Base-by-base conservation (phyloP, 108 stramenopile species). In the Conticribra weissflogii region DNA sequence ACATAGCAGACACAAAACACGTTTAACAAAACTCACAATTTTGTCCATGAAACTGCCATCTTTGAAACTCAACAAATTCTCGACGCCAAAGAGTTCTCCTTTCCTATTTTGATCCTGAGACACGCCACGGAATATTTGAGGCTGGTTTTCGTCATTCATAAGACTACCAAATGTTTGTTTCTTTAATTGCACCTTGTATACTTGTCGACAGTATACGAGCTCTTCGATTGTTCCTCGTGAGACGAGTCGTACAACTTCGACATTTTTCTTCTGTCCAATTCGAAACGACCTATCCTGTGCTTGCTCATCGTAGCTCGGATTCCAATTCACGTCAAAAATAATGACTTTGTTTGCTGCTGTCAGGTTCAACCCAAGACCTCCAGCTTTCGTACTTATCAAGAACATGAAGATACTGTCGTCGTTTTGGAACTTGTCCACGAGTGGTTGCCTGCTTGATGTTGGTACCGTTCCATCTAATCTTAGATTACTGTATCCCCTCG, bases 121-220 rank as follows among this genome's bases (percentile, higher is more conserved):
- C 44, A 91, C 82, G 0, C 85, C 87, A 55, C 82, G 81, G 66
- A 88, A 91, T 19, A 91, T 60, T 59, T 86, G 64, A 2, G 85
- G 82, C 41, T 84, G 76, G 47, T 71, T 70, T 50, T 68, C 71
- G 1, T 78, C 72, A 50, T 74, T 59, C 0, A 50, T 49, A 50
- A 74, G 72, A 23, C 74, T 44, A 17, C 72, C 86, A 34, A 96
- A 64, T 3, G 93, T 91, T 65, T 90, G 86, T 54, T 89, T 75
- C 47, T 86, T 92, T 22, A 98, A 85, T 53, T 96, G 96, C 25
- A 87, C 81, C 78, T 98, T 98, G 83, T 98, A 97, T 17, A 98
- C 68, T 63, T 98, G 98, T 0, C 98, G 70, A 33, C 93, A 86
- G 68, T 98, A 98, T 55, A 81, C 88, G 47, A 97, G 78, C 54